Percentiles rank a stretch among this genome's conserved stretches.
Evolutionary conservation across 2,329 filamentous ascomycete genomes (phyloP).

Genomic region (Talaromyces albobiverticillius): DNA sequence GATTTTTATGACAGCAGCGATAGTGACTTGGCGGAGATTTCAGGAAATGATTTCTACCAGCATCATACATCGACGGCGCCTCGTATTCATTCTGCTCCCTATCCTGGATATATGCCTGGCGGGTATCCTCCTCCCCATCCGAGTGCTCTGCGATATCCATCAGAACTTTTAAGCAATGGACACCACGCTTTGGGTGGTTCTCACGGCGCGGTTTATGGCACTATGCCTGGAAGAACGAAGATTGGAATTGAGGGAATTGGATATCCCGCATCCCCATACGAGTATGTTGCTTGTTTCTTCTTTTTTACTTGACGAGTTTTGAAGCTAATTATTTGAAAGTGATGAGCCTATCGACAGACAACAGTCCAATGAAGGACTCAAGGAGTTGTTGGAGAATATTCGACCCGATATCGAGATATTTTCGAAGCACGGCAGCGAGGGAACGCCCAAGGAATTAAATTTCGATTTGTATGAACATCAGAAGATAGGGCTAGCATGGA

Average conservation of each 20-base stretch:
- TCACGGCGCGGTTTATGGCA: background rate
- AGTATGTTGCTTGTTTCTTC: background rate
- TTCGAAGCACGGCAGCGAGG: slow-evolving; percentile 60
- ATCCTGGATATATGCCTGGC: background rate
- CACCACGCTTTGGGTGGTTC: background rate
- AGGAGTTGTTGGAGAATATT: slow-evolving; percentile 69
- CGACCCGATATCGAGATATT: slow-evolving; percentile 67
- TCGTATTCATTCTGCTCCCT: background rate
- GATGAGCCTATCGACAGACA: slow-evolving; percentile 42
- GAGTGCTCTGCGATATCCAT: background rate
- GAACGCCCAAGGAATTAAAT: slow-evolving; percentile 67
- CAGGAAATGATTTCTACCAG: slow-evolving; percentile 6
- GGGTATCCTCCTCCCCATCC: background rate
- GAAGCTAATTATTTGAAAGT: slow-evolving; percentile 16
- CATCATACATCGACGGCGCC: background rate
- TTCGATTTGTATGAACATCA: slow-evolving; percentile 77
- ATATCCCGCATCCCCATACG: background rate
- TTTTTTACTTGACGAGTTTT: slow-evolving; percentile 1
- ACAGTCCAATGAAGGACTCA: slow-evolving; percentile 64
- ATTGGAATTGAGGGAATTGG: background rate
- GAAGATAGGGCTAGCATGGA: slow-evolving; percentile 72
- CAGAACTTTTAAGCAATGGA: background rate
- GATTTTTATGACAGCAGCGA: slow-evolving; percentile 21
- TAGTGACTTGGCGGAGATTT: slow-evolving; percentile 30
- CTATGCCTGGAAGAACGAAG: background rate